These are phyloP conservation scores for Auxenochlorella pyrenoidosa DNA, from an alignment of 139 green algal species.

Conservation along the genomic window DNA sequence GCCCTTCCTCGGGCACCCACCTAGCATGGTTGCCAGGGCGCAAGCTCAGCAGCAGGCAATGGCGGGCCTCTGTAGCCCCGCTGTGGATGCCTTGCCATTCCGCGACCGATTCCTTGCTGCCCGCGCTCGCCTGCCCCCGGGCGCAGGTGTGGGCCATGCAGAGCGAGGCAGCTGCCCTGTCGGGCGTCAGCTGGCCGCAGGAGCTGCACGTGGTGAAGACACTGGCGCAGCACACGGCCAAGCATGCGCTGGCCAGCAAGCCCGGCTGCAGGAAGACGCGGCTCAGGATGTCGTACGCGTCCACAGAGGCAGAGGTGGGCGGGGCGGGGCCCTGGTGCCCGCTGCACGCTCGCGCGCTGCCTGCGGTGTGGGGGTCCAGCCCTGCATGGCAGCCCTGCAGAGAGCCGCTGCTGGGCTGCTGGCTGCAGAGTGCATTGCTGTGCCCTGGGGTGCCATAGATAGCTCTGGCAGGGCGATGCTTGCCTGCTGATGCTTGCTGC, in stretches of 20 bases:
- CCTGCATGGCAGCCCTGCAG: no score
- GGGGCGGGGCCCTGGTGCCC: no score
- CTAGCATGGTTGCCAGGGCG: no score
- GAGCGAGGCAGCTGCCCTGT: not conserved
- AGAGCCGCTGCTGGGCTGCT: no score
- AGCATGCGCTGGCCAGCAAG: not conserved
- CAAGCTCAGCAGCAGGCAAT: no score
- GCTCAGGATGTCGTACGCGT: not conserved
- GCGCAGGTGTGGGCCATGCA: not conserved
- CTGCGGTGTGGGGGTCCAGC: no score
- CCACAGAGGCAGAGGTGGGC: not conserved
- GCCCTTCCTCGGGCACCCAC: not conserved
- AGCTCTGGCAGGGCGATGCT: no score
- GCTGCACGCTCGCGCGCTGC: not conserved
- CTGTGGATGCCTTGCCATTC: no score
- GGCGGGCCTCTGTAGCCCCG: no score
- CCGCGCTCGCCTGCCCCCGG: not conserved
- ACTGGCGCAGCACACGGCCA: not conserved
- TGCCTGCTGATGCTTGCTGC: no score
- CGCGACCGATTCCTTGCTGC: not conserved
- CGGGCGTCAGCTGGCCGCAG: not conserved
- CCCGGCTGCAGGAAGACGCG: not conserved
- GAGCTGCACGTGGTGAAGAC: conserved; percentile 29
- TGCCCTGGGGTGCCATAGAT: no score
- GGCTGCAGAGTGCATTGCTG: no score